These are phyloP conservation scores for Lanmaoa pseudosensibilis DNA, from an alignment of 768 basidiomycete genomes.

Conservation along the genomic window DNA sequence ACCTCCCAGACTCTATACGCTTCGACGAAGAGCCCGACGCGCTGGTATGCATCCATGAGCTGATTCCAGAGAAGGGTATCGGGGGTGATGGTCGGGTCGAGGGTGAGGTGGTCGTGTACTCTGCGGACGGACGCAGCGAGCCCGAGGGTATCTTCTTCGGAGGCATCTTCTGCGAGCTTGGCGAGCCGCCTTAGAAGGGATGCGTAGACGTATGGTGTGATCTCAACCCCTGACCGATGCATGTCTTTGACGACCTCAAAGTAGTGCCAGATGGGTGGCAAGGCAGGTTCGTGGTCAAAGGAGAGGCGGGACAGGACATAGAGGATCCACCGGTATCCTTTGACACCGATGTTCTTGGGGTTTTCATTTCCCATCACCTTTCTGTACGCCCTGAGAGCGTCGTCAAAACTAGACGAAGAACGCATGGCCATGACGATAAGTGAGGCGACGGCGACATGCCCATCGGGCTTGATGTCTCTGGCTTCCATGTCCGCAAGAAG, in stretches of 20 bases:
- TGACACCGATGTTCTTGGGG: constrained; percentile 45
- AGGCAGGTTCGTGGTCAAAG: constrained; percentile 42
- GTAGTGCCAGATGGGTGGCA: constrained; percentile 52
- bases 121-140: constrained; percentile 56
- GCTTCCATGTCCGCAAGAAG: constrained; percentile 68
- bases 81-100: constrained; percentile 75
- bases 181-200: constrained; percentile 61
- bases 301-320: constrained; percentile 60
- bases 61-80: constrained; percentile 75
- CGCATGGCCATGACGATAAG: constrained; percentile 69
- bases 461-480: constrained; percentile 45
- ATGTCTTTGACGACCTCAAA: constrained; percentile 81
- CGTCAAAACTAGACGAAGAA: constrained; percentile 48
- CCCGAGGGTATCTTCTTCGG: constrained; percentile 24
- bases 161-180: constrained; percentile 38
- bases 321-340: constrained; percentile 65
- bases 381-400: constrained; percentile 65
- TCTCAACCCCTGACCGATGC: constrained; percentile 58
- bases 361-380: constrained; percentile 32
- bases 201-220: constrained; percentile 63
- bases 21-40: constrained; percentile 67
- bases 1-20: constrained; percentile 81
- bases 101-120: constrained; percentile 72
- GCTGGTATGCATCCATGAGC: constrained; percentile 87
- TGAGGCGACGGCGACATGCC: constrained; percentile 47